A percentile compares a stretch with the other conserved stretches of the same genome.
Evolutionary conservation across 2,329 filamentous ascomycete species (phyloP).

Genomic region (Niveomyces coronatus): DNA sequence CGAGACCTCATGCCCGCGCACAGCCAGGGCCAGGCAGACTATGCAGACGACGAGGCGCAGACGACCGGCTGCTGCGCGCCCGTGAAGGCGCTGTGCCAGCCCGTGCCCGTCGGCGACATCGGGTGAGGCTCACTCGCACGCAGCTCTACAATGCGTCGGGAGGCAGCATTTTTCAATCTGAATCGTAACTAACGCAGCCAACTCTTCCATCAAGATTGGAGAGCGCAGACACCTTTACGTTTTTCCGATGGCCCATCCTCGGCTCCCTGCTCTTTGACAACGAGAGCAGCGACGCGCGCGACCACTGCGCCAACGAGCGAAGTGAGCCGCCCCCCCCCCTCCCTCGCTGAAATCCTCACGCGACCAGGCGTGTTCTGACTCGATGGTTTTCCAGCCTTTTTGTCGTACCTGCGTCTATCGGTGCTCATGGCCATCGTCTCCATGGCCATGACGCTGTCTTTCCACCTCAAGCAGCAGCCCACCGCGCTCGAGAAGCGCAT

Average conservation of each 20-base stretch:
- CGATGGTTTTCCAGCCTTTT: constrained; percentile 52
- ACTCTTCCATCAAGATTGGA: constrained; percentile 1
- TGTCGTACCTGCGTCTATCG: constrained; percentile 81
- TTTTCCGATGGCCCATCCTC: constrained; percentile 51
- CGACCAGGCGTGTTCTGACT: background rate
- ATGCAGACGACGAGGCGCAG: constrained; percentile 30
- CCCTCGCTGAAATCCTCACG: too few species aligned
- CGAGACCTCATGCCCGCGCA: too few species aligned
- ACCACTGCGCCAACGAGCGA: constrained; percentile 71
- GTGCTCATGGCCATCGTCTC: constrained; percentile 87
- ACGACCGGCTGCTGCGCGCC: constrained; percentile 29
- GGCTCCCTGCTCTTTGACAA: constrained; percentile 66
- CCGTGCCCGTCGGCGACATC: constrained; percentile 35
- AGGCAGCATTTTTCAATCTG: constrained; percentile 3
- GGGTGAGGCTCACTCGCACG: constrained; percentile 22
- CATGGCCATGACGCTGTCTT: constrained; percentile 84
- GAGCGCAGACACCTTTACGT: constrained; percentile 28
- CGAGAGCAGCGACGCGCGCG: constrained; percentile 60
- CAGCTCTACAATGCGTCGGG: too few species aligned
- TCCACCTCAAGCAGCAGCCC: constrained; percentile 73
- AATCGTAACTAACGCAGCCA: too few species aligned
- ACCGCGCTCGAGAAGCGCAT: constrained; percentile 61
- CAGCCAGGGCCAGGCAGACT: too few species aligned
- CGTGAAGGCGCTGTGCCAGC: constrained; percentile 26
- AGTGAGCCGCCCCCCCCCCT: too few species aligned